Evolutionary conservation across 2,329 filamentous ascomycete genomes (phyloP).

Genomic region (Colletotrichum sp.): DNA sequence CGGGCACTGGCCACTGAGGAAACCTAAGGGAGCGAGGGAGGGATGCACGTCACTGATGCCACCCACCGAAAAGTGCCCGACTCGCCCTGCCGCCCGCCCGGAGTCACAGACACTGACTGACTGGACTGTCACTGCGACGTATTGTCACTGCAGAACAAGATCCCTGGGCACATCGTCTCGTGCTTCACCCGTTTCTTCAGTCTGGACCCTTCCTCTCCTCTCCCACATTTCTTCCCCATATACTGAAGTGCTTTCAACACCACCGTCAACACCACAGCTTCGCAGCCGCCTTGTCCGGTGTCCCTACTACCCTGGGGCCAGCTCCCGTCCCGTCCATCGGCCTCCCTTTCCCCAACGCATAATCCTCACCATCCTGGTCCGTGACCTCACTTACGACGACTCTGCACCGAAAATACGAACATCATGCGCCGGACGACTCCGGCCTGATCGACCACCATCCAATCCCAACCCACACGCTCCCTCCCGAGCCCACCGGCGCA

Average conservation of each 20-base stretch:
- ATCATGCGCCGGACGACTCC: slow-evolving; percentile 19
- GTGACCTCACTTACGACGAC: slow-evolving; percentile 12
- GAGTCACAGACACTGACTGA: background rate
- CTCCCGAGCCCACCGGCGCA: background rate
- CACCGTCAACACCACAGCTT: background rate
- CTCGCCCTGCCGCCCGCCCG: background rate
- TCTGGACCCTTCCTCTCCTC: background rate
- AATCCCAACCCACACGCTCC: background rate
- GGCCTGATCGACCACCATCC: slow-evolving; percentile 6
- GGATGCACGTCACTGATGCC: slow-evolving; percentile 8
- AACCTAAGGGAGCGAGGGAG: background rate
- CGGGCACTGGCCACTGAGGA: background rate
- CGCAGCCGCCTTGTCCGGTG: background rate
- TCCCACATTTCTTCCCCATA: background rate
- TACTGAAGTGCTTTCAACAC: background rate
- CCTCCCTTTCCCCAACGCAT: background rate
- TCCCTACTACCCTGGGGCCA: background rate
- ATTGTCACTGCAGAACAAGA: background rate
- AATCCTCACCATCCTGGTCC: slow-evolving; percentile 4
- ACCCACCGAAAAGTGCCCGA: background rate
- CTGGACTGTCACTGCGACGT: background rate
- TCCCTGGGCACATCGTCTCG: background rate
- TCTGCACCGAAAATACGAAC: slow-evolving; percentile 4
- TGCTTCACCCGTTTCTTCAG: background rate
- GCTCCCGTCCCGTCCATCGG: background rate